Percentiles rank a stretch among this genome's conserved stretches.
phyloP scores from a whole-genome alignment of 139 green algal species.

The Chlamydomonas incerta region DNA sequence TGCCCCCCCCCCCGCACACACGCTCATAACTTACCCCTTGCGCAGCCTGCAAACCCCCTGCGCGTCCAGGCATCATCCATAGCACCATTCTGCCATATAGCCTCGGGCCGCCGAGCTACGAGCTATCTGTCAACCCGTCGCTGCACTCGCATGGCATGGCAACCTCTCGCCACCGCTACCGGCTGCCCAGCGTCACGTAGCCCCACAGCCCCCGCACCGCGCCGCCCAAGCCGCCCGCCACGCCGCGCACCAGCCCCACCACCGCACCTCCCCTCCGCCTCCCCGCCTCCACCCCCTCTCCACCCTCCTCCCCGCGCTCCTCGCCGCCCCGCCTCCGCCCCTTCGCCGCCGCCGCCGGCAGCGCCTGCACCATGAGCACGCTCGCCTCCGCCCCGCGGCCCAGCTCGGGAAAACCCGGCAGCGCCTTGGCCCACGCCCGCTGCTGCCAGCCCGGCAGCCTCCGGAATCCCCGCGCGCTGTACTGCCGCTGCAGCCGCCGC shows the following conservation, averaged over 20 bases:
- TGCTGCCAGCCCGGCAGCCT: neutral
- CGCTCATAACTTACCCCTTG: too few species aligned
- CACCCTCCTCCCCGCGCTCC: neutral
- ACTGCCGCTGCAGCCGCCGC: neutral
- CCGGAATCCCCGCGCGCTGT: neutral
- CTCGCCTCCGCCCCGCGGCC: neutral
- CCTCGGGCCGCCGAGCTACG: too few species aligned
- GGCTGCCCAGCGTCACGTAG: conserved; percentile 13
- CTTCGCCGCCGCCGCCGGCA: neutral
- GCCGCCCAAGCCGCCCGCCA: neutral
- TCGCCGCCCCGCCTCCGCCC: neutral
- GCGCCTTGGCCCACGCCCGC: neutral
- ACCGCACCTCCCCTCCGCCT: neutral
- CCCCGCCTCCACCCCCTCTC: neutral
- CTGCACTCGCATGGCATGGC: too few species aligned
- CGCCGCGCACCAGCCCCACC: neutral
- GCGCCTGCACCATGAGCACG: neutral
- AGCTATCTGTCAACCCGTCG: too few species aligned
- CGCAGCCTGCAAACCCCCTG: too few species aligned
- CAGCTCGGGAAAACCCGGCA: conserved; percentile 12
- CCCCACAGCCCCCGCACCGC: conserved; percentile 3
- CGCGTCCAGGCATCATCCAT: too few species aligned
- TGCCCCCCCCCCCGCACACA: too few species aligned
- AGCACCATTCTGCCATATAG: too few species aligned
- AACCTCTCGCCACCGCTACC: too few species aligned